These are phyloP conservation scores for Penicillium psychrosexuale DNA, from an alignment of 2,329 filamentous ascomycete species.

Conservation along the genomic window DNA sequence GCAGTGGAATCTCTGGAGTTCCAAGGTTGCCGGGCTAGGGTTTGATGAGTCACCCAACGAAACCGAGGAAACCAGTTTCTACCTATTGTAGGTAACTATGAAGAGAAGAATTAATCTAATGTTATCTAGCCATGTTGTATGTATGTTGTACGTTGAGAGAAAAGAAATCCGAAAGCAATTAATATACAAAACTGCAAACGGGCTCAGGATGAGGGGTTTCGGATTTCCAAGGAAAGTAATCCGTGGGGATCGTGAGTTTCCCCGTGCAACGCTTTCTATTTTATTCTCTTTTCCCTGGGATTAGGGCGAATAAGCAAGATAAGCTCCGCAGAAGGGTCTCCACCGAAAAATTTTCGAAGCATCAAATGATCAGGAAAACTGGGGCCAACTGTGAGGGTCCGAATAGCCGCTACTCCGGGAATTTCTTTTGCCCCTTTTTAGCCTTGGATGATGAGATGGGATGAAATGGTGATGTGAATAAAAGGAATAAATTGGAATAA, in stretches of 20 bases:
- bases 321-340: constrained; percentile 23
- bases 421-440: background rate
- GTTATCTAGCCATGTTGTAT: background rate
- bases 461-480: background rate
- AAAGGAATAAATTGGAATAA: background rate
- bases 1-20: constrained; percentile 7
- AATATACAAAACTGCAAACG: background rate
- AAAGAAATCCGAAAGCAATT: background rate
- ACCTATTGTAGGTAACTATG: too few relatives aligned
- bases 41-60: background rate
- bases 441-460: background rate
- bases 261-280: constrained; percentile 19
- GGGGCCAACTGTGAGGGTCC: constrained; percentile 11
- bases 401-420: constrained; percentile 5
- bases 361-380: constrained; percentile 26
- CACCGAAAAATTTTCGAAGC: constrained; percentile 28
- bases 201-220: constrained; percentile 18
- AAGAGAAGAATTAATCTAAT: background rate
- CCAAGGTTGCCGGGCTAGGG: background rate
- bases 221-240: constrained; percentile 25
- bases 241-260: constrained; percentile 27
- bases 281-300: background rate
- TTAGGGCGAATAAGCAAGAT: constrained; percentile 17
- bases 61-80: background rate
- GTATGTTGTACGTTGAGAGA: background rate